Conservation (phyloP, 2,329 filamentous ascomycete species). For the Fonsecaea multimorphosa region DNA sequence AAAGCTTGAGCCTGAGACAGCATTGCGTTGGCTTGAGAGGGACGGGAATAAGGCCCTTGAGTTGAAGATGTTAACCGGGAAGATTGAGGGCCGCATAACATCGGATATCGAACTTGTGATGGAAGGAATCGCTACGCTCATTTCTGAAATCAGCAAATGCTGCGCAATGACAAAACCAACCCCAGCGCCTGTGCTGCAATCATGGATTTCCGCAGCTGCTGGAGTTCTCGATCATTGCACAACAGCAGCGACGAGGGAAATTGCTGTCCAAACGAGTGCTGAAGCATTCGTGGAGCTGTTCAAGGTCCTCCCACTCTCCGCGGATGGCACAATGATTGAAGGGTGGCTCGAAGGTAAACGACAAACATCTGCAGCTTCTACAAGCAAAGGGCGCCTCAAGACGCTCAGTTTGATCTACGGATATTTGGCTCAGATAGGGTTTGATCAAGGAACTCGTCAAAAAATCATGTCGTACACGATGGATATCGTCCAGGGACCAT, state of each 20-base stretch:
- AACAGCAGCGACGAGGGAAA: slow-evolving; percentile 47
- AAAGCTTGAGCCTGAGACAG: not conserved
- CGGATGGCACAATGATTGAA: slow-evolving; percentile 46
- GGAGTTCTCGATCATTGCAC: slow-evolving; percentile 49
- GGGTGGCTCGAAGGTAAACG: slow-evolving; percentile 50
- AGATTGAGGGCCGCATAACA: slow-evolving; percentile 38
- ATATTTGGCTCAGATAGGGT: slow-evolving; percentile 35
- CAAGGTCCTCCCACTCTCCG: slow-evolving; percentile 43
- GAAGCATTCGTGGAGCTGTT: slow-evolving; percentile 50
- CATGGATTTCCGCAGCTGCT: slow-evolving; percentile 41
- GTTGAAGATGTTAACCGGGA: slow-evolving; percentile 30
- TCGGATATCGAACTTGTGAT: slow-evolving; percentile 41
- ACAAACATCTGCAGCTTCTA: slow-evolving; percentile 46
- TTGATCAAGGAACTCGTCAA: not conserved
- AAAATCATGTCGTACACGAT: slow-evolving; percentile 27
- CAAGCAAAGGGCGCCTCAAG: slow-evolving; percentile 52
- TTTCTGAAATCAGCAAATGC: slow-evolving; percentile 36
- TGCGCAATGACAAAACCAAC: not conserved
- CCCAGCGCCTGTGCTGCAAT: slow-evolving; percentile 20
- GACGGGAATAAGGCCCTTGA: slow-evolving; percentile 19
- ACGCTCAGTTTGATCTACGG: slow-evolving; percentile 50
- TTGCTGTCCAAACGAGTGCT: slow-evolving; percentile 50
- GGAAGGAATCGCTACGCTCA: slow-evolving; percentile 32
- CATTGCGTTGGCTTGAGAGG: slow-evolving; percentile 17
- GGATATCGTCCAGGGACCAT: slow-evolving; percentile 30